Evolutionary conservation across 352 stramenopile species (phyloP).

Genomic region (Pythium volutum): DNA sequence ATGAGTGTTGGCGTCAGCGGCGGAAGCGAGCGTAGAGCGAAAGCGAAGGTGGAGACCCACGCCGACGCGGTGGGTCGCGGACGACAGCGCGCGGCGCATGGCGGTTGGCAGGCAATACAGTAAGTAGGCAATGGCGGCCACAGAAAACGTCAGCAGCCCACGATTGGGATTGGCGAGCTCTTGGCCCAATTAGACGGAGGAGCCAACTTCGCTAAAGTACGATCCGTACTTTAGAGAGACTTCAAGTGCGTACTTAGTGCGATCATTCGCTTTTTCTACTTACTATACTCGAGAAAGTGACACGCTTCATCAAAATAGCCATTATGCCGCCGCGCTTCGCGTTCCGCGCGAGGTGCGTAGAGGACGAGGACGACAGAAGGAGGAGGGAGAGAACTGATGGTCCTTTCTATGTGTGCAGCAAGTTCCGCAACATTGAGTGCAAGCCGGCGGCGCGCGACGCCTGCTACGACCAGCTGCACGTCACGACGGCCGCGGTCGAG

Average conservation of each 20-base stretch:
- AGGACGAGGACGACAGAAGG: too few relatives aligned
- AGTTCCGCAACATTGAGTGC: slow-evolving; percentile 81
- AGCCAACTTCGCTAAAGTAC: neutral
- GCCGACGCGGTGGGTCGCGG: neutral
- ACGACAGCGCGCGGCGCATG: slow-evolving; percentile 15
- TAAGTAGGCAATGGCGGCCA: too few relatives aligned
- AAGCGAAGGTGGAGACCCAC: neutral
- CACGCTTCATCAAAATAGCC: neutral
- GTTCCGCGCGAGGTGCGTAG: slow-evolving; percentile 27
- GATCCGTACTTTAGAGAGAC: slow-evolving; percentile 2
- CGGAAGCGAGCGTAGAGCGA: neutral
- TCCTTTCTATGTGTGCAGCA: slow-evolving; percentile 32
- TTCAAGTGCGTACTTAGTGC: neutral
- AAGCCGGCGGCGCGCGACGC: slow-evolving; percentile 42
- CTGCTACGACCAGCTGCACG: slow-evolving; percentile 66
- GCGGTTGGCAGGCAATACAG: too few relatives aligned
- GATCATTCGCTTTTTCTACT: neutral
- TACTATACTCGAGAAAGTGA: slow-evolving; percentile 1
- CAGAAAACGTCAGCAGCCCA: neutral
- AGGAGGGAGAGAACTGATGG: neutral
- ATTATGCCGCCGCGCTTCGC: slow-evolving; percentile 24
- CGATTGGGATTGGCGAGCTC: neutral
- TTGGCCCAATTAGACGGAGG: too few relatives aligned
- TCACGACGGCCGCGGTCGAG: slow-evolving; percentile 41
- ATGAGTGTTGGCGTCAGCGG: neutral